phyloP scores from a whole-genome alignment of 208 protist species.

The Acanthamoeba culbertsoni region DNA sequence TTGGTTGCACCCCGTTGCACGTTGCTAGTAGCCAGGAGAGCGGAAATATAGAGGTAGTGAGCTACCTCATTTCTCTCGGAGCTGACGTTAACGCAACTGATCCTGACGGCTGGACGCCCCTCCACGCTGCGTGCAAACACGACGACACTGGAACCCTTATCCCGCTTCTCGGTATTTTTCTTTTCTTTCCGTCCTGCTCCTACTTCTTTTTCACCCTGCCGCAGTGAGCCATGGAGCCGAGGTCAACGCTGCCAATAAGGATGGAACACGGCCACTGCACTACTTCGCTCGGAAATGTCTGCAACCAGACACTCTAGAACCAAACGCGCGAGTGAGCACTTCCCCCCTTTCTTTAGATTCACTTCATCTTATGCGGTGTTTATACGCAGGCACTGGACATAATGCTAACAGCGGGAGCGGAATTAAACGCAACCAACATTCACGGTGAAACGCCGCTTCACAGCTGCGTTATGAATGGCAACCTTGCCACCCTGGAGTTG shows the following conservation, averaged over 20 bases:
- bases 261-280: conserved; percentile 18
- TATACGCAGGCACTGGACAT: neutral
- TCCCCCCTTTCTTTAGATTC: neutral
- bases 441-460: conserved; percentile 28
- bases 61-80: neutral
- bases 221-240: conserved; percentile 4
- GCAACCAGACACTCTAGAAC: neutral
- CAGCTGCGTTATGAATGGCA: neutral
- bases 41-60: neutral
- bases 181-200: neutral
- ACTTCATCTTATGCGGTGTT: neutral
- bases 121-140: neutral
- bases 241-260: neutral
- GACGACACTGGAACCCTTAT: neutral
- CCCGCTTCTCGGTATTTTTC: neutral
- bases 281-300: neutral
- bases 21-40: neutral
- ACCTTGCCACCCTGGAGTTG: neutral
- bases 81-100: neutral
- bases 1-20: neutral
- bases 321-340: neutral
- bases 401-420: neutral
- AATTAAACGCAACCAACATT: conserved; percentile 10
- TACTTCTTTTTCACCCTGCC: neutral
- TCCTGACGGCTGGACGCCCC: neutral